Percentiles rank a stretch among this genome's conserved stretches.
Conservation (phyloP, 495 filamentous ascomycete species). For the Xanthoparmelia taractica region DNA sequence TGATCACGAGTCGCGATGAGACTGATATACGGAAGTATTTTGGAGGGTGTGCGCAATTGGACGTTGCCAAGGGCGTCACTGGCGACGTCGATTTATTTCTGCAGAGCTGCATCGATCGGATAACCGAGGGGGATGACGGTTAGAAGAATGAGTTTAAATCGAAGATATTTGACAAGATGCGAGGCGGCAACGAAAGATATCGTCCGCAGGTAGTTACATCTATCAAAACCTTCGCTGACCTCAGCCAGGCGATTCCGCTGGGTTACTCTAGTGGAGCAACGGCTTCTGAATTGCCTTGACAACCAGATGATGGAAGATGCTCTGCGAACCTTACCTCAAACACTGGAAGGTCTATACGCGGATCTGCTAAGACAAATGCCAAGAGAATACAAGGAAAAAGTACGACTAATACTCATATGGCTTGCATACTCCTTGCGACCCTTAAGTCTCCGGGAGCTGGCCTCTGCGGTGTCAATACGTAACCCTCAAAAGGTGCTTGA, state of each 20-base stretch:
- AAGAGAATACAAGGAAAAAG: background rate
- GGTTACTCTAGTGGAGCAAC: background rate
- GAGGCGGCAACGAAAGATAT: background rate
- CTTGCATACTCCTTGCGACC: slow-evolving; percentile 3
- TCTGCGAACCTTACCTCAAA: background rate
- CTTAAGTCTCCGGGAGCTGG: background rate
- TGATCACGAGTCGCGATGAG: slow-evolving; percentile 1
- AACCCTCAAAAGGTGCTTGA: background rate
- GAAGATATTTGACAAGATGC: background rate
- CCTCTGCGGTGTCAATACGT: background rate
- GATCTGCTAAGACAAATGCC: background rate
- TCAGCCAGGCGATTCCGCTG: slow-evolving; percentile 1
- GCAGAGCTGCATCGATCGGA: background rate
- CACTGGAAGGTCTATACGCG: background rate
- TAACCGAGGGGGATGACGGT: background rate
- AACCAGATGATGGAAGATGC: background rate
- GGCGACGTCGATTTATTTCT: slow-evolving; percentile 3
- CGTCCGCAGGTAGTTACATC: background rate
- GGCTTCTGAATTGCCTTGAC: background rate
- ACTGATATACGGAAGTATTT: background rate
- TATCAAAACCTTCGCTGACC: background rate
- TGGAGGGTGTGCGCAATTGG: background rate
- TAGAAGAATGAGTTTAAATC: background rate
- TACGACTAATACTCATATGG: background rate
- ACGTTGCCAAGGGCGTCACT: background rate